Evolutionary conservation across 192 early-diverging fungal genomes (phyloP), one percentile per base, ranked within the genome.

Genomic region (Geranomyces variabilis): DNA sequence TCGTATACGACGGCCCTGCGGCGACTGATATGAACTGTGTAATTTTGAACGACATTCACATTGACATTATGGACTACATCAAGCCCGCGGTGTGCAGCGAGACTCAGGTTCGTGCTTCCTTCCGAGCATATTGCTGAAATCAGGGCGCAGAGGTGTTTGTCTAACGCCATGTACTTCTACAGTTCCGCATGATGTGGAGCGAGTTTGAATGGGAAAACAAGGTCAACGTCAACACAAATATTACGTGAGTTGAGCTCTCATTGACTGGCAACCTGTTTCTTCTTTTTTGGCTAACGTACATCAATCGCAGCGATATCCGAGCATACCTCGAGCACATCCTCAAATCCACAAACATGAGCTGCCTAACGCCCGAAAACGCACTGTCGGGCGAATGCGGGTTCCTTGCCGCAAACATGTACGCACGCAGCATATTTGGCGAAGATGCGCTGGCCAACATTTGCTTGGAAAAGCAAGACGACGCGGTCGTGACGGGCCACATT

Each of bases 121-220:
- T 14, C 19, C 19, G 46, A 47, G 12, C 46, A 47, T 12, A 47
- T 47, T 19, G 56, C 15, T 57, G 56, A 26, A 12, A 13, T 57
- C 0, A 31, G n/a, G n/a, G n/a, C n/a, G n/a, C n/a, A n/a, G n/a
- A n/a, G n/a, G n/a, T n/a, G n/a, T n/a, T n/a, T n/a, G n/a, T n/a
- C n/a, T n/a, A n/a, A n/a, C n/a, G n/a, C n/a, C n/a, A n/a, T n/a
- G n/a, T n/a, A n/a, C n/a, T 49, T 57, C 71, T 33, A 1, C 66
- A 91, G 88, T 99, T 99, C 93, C 90, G 96, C 62, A 80, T 89
- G 70, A 97, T 97, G 94, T 99, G 97, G 97, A 93, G 89, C 56
- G 97, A 99, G 81, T 99, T 99, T 84, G 97, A 99, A 78, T 99
- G 97, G 97, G 97, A 99, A 79, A 99, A 99, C 85, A 98, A 98